These are phyloP conservation scores for Mesembryanthemum crystallinum DNA, from an alignment of 148 eudicot species.

Conservation along the genomic window DNA sequence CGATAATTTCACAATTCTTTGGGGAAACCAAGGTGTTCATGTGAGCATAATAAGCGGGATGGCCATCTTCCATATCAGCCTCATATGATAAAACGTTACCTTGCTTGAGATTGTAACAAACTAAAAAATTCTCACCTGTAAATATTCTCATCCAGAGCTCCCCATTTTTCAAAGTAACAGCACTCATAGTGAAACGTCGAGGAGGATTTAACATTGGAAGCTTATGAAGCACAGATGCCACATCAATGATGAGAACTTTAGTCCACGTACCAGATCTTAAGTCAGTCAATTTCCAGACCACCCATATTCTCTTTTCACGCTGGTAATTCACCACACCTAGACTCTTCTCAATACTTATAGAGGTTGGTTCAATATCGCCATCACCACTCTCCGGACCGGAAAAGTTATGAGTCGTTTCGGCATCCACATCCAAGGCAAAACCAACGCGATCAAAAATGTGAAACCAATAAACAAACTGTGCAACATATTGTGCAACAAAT, in stretches of 20 bases:
- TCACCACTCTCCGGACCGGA: background rate
- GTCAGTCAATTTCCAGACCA: slow-evolving; percentile 12
- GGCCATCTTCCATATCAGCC: no score
- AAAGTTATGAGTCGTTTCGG: slow-evolving; percentile 2
- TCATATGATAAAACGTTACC: background rate
- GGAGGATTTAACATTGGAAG: background rate
- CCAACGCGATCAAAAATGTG: background rate
- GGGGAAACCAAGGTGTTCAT: slow-evolving; percentile 16
- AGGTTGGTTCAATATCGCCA: no score
- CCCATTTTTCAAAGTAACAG: background rate
- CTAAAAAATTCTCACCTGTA: background rate
- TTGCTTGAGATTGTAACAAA: background rate
- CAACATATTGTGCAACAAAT: background rate
- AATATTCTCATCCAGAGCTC: slow-evolving; percentile 2
- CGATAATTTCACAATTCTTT: background rate
- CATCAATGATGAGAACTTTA: background rate
- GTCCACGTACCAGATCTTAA: slow-evolving; percentile 6
- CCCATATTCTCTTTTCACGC: background rate
- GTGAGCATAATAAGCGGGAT: background rate
- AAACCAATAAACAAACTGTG: slow-evolving; percentile 12
- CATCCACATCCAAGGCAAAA: slow-evolving; percentile 18
- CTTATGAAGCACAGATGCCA: background rate
- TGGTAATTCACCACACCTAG: background rate
- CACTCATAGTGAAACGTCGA: background rate
- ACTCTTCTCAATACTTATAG: background rate